Conservation (phyloP, 345 rosid species). For the Brassica napus region Da-Ae NC_063436.1:12402001-12402500, state of each 20-base stretch:
- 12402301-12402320: not conserved
- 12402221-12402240: conserved; percentile 81
- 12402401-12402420: conserved; percentile 66
- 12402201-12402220: conserved; percentile 75
- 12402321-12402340: not conserved
- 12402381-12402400: conserved; percentile 67
- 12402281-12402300: not conserved
- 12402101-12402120: not conserved
- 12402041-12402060: conserved; percentile 63
- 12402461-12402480: conserved; percentile 52
- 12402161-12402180: conserved; percentile 68
- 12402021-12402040: conserved; percentile 62
- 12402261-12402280: conserved; percentile 71
- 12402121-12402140: conserved; percentile 48
- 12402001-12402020: conserved; percentile 88
- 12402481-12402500: conserved; percentile 32
- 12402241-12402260: conserved; percentile 50
- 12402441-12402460: conserved; percentile 75
- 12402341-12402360: conserved; percentile 76
- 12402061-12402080: conserved; percentile 48
- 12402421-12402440: conserved; percentile 49
- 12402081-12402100: not conserved
- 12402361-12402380: conserved; percentile 63
- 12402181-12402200: conserved; percentile 62
- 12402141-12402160: conserved; percentile 94